Evolutionary conservation across 805 yeast genomes (phyloP), one percentile per base, ranked within the genome.

Genomic region (Komagataella ulmi): DNA sequence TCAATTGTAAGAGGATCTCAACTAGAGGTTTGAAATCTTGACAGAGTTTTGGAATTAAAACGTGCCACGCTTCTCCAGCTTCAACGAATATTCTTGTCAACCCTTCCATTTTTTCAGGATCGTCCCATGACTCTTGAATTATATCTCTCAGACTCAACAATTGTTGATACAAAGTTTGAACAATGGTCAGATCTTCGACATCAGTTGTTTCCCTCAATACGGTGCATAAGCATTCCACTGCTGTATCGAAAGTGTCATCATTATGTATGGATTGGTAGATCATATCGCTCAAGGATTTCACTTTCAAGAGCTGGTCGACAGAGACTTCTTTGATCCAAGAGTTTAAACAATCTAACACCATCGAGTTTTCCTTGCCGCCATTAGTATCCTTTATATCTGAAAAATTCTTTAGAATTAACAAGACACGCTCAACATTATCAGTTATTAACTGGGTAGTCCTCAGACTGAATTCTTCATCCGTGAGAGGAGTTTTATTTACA

Each of bases 51-150:
- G 91, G 88, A 50, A 93, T 80, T 40, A 86, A 71, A 40, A 86
- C 85, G 65, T 88, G 93, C 99, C 99, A 93, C 1, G 95, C 77
- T 67, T 89, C 97, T 52, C 96, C 96, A 1, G 97, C 95, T 58
- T 89, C 95, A 6, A 89, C 86, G 63, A 85, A 87, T 46, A 93
- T 64, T 59, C 93, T 75, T 0, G 95, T 79, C 51, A 86, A 69
- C 12, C 85, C 80, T 52, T 82, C 83, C 60, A 85, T 76, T 44
- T 75, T 73, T 43, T 85, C 93, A 1, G 77, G 73, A 58, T 83
- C 91, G 52, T 78, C 81, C 50, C 68, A 65, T 36, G 67, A 68
- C 51, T 74, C 75, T 17, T 70, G 66, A 54, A 83, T 60, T 47
- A 73, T 69, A 3, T 77, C 75, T 61, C 80, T 76, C 49, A 90